These are phyloP conservation scores for Podaxis sp. DNA, from an alignment of 768 basidiomycete species.

Conservation along the genomic window DNA sequence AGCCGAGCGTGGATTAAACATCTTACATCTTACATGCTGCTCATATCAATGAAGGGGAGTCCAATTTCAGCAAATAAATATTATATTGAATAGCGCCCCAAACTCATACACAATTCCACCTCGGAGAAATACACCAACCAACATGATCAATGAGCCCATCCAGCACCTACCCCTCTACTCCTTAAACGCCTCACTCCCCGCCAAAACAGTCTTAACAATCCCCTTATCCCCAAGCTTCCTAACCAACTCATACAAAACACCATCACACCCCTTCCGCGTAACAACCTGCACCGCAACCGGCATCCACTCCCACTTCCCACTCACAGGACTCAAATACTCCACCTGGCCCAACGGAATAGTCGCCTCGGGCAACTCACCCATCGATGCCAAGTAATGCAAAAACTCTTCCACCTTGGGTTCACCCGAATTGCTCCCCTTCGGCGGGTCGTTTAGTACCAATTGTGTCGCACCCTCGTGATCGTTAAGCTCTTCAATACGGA, in stretches of 20 bases:
- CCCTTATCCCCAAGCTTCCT: constrained; percentile 27
- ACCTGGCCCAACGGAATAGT: constrained; percentile 38
- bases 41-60: no score
- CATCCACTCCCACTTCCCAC: constrained; percentile 31
- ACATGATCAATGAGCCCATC: no score
- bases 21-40: no score
- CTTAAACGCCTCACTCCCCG: constrained; percentile 20
- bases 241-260: constrained; percentile 32
- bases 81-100: no score
- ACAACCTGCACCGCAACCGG: constrained; percentile 39
- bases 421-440: neutral
- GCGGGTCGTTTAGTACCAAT: constrained; percentile 25
- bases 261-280: constrained; percentile 35
- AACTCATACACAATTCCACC: no score
- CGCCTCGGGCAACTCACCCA: constrained; percentile 37
- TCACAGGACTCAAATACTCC: constrained; percentile 33
- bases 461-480: constrained; percentile 28
- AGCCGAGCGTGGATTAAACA: no score
- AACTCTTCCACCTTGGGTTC: constrained; percentile 25
- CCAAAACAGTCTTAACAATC: constrained; percentile 24
- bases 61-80: no score
- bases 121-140: no score
- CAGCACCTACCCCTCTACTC: no score
- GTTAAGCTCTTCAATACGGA: constrained; percentile 35
- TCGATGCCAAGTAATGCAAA: constrained; percentile 35